Conservation (phyloP, 306 rosid genomes). For the Adenanthera pavonina region DNA sequence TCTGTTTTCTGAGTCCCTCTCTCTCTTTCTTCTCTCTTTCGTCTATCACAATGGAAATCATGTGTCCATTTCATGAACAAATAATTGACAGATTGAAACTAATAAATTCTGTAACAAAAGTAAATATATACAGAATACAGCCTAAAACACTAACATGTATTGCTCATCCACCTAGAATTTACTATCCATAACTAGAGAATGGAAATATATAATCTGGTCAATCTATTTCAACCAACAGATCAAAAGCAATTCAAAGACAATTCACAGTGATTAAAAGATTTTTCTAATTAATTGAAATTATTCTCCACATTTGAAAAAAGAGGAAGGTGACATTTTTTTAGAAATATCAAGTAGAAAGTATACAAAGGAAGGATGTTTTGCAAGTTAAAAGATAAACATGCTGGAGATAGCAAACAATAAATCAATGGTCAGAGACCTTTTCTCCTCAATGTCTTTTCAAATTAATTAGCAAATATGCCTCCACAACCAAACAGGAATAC, state of each 20-base stretch:
- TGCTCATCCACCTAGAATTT: not conserved
- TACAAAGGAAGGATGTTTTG: not conserved
- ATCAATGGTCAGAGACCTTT: not conserved
- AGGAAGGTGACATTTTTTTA: not conserved
- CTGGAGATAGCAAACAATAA: not conserved
- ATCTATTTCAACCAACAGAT: not conserved
- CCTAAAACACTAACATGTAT: not conserved
- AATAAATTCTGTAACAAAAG: not conserved
- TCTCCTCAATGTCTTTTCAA: not conserved
- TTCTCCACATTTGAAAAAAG: not conserved
- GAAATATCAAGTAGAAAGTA: not conserved
- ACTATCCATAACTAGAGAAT: not conserved
- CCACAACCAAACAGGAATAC: not conserved
- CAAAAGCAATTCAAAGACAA: not conserved
- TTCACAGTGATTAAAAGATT: not conserved
- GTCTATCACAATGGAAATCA: not conserved
- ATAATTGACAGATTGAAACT: constrained; percentile 3
- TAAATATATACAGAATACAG: not conserved
- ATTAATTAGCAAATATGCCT: not conserved
- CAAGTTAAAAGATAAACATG: not conserved
- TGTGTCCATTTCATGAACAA: constrained; percentile 21
- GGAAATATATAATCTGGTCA: not conserved
- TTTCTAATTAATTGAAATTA: not conserved
- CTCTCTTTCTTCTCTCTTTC: too few relatives aligned
- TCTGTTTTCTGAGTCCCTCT: too few relatives aligned